These are phyloP conservation scores for Oxytropis ochrocephala DNA, from an alignment of 306 rosid species.

Conservation along the genomic window DNA sequence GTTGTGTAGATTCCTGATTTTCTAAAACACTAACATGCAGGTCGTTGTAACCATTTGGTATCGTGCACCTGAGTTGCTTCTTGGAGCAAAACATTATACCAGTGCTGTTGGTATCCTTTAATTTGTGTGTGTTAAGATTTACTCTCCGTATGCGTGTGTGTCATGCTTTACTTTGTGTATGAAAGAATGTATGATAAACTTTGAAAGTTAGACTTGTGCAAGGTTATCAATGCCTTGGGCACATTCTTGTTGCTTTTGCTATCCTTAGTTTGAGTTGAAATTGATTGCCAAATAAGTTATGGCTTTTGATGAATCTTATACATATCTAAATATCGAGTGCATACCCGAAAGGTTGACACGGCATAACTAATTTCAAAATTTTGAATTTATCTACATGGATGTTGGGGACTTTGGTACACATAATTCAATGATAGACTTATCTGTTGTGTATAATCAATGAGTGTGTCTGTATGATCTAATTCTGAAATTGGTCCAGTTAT, in stretches of 20 bases:
- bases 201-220: background rate
- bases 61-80: constrained; percentile 97
- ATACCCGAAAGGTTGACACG: constrained; percentile 19
- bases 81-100: constrained; percentile 96
- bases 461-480: background rate
- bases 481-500: constrained; percentile 6
- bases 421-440: background rate
- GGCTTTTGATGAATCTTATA: constrained; percentile 7
- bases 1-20: constrained; percentile 17
- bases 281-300: constrained; percentile 10
- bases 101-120: constrained; percentile 92
- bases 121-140: background rate
- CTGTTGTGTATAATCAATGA: constrained; percentile 3
- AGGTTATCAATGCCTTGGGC: background rate
- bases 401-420: constrained; percentile 3
- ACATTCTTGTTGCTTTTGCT: background rate
- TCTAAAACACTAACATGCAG: constrained; percentile 34
- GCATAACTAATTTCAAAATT: background rate
- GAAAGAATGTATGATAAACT: background rate
- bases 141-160: background rate
- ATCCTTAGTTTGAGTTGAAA: constrained; percentile 4
- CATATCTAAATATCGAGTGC: constrained; percentile 1
- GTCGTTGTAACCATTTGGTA: constrained; percentile 97
- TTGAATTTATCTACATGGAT: background rate
- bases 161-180: constrained; percentile 9